Conservation (phyloP, 305 asterid species). For the Plantago lanceolata region DNA sequence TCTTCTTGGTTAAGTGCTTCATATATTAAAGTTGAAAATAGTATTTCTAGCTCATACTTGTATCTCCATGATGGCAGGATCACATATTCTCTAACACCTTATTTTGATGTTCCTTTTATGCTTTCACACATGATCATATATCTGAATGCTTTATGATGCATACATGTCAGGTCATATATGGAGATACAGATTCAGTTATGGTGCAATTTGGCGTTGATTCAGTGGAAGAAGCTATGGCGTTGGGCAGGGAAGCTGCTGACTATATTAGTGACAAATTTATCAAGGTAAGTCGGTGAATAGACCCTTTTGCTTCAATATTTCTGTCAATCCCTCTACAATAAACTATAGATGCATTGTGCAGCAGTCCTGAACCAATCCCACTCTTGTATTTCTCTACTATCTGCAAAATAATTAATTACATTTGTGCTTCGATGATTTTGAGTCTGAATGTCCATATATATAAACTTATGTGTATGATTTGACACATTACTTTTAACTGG, state of each 20-base stretch:
- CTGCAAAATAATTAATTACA: neutral
- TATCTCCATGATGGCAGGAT: neutral
- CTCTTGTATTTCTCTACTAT: constrained; percentile 7
- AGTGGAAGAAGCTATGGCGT: constrained; percentile 86
- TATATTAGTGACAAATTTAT: constrained; percentile 80
- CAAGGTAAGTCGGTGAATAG: constrained; percentile 44
- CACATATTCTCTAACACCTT: neutral
- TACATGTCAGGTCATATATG: constrained; percentile 79
- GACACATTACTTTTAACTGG: too few species aligned
- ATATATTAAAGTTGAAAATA: neutral
- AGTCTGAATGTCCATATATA: too few species aligned
- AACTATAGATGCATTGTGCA: constrained; percentile 5
- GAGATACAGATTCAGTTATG: constrained; percentile 99
- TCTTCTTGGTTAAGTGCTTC: neutral
- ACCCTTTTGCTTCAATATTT: constrained; percentile 8
- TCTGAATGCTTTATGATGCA: constrained; percentile 15
- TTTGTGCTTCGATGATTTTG: neutral
- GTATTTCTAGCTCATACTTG: too few species aligned
- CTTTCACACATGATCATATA: neutral
- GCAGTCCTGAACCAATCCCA: too few species aligned
- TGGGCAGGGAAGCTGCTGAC: constrained; percentile 99
- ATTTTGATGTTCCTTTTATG: neutral
- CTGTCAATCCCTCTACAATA: constrained; percentile 7
- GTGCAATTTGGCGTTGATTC: constrained; percentile 94
- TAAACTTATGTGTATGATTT: neutral